Percentiles rank a stretch among this genome's conserved stretches.
Evolutionary conservation across 768 basidiomycete genomes (phyloP).

Genomic region (Porphyrellus cyaneotinctus): DNA sequence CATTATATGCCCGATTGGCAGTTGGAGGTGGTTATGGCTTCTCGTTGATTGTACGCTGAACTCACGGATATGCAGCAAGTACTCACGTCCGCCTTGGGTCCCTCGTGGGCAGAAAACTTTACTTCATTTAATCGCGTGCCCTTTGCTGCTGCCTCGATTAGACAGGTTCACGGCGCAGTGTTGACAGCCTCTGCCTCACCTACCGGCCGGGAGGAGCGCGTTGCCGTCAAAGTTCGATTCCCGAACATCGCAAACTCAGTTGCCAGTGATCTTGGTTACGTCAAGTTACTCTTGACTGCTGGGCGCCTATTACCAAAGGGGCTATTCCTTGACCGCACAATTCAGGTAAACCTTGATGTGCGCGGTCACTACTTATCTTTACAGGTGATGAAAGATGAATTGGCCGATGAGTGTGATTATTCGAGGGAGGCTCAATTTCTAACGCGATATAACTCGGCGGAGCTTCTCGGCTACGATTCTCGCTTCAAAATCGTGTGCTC

Average conservation of each 20-base stretch:
- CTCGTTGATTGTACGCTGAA: not conserved
- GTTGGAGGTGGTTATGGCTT: conserved; percentile 64
- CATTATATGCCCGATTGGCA: conserved; percentile 99
- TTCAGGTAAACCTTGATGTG: conserved; percentile 46
- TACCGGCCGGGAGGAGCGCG: conserved; percentile 50
- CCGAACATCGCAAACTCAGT: conserved; percentile 88
- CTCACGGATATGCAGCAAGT: conserved; percentile 53
- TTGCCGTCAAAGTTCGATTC: conserved; percentile 91
- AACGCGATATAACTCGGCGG: conserved; percentile 50
- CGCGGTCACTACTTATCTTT: not conserved
- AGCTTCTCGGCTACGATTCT: conserved; percentile 50
- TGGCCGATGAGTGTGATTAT: conserved; percentile 93
- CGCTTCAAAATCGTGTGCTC: conserved; percentile 82
- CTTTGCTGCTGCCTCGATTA: conserved; percentile 94
- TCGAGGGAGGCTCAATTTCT: conserved; percentile 74
- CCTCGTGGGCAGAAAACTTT: conserved; percentile 71
- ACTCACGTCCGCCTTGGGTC: conserved; percentile 67
- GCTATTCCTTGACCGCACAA: conserved; percentile 83
- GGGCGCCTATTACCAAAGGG: conserved; percentile 83
- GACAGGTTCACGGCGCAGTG: conserved; percentile 84
- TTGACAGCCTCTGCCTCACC: conserved; percentile 52
- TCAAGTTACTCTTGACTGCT: conserved; percentile 76
- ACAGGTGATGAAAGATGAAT: conserved; percentile 85
- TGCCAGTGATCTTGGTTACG: conserved; percentile 79
- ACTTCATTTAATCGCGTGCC: conserved; percentile 76